Percentiles rank a stretch among this genome's conserved stretches.
These are phyloP conservation scores for Saccharum spontaneum DNA, from an alignment of 176 grass and related monocot species.

Conservation along the genomic window DNA sequence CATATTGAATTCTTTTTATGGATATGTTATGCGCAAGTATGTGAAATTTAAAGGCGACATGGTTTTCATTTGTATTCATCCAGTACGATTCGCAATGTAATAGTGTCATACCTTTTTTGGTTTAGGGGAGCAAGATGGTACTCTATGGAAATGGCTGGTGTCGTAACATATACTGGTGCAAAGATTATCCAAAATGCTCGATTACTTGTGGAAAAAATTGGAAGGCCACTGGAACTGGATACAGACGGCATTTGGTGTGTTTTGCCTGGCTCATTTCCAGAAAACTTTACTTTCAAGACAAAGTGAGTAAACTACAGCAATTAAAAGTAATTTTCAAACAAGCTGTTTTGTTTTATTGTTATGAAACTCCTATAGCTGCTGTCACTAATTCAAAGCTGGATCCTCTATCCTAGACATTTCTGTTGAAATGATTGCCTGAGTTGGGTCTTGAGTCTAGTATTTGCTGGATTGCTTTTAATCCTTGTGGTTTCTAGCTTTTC, in stretches of 20 bases:
- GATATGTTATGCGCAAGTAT: slow-evolving; percentile 99
- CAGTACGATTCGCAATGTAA: slow-evolving; percentile 24
- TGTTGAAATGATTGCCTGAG: slow-evolving; percentile 1
- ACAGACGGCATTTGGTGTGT: slow-evolving; percentile 99
- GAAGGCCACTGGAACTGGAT: slow-evolving; percentile 91
- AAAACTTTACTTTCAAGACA: slow-evolving; percentile 93
- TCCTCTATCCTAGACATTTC: slow-evolving; percentile 15
- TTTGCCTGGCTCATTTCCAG: slow-evolving; percentile 93
- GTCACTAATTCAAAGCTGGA: not conserved
- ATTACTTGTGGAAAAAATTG: slow-evolving; percentile 94
- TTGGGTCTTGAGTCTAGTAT: not conserved
- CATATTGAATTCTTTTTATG: slow-evolving; percentile 99
- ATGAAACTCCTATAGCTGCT: not conserved
- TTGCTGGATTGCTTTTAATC: slow-evolving; percentile 9
- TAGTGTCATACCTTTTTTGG: slow-evolving; percentile 27
- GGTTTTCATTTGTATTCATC: slow-evolving; percentile 26
- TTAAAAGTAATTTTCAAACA: slow-evolving; percentile 6
- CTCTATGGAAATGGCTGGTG: slow-evolving; percentile 99
- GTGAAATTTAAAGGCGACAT: slow-evolving; percentile 38
- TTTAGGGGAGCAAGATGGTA: slow-evolving; percentile 99
- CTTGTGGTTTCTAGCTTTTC: not conserved
- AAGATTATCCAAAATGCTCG: slow-evolving; percentile 98
- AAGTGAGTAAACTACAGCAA: slow-evolving; percentile 48
- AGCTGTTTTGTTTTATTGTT: slow-evolving; percentile 12
- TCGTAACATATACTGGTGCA: slow-evolving; percentile 97